Percentiles rank a stretch among this genome's conserved stretches.
These are phyloP conservation scores for Didymella segeticola DNA, from an alignment of 2,329 filamentous ascomycete species.

Conservation along the genomic window DNA sequence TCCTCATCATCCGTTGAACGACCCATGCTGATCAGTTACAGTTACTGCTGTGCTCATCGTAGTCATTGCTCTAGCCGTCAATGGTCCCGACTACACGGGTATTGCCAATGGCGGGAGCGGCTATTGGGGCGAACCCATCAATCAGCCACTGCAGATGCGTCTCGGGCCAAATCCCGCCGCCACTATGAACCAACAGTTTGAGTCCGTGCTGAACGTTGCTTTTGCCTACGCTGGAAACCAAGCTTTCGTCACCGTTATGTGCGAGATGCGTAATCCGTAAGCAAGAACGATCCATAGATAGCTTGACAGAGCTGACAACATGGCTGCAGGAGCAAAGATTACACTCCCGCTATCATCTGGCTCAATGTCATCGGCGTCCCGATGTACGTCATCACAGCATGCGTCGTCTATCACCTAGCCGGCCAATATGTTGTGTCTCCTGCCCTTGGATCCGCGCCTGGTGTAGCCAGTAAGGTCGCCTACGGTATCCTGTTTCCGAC, in stretches of 20 bases:
- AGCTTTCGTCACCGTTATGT: constrained; percentile 70
- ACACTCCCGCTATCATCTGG: constrained; percentile 12
- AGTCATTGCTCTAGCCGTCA: constrained; percentile 4
- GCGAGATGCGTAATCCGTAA: constrained; percentile 59
- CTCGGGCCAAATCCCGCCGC: constrained; percentile 8
- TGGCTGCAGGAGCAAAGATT: constrained; percentile 7
- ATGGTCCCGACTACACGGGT: constrained; percentile 7
- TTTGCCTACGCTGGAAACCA: constrained; percentile 60
- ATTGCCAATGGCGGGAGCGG: constrained; percentile 8
- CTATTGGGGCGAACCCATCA: constrained; percentile 9
- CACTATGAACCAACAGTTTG: constrained; percentile 12
- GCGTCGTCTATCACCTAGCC: constrained; percentile 69
- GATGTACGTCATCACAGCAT: constrained; percentile 66
- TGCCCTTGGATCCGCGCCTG: constrained; percentile 66
- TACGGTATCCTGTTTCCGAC: constrained; percentile 71
- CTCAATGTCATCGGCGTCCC: constrained; percentile 56
- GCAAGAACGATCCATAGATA: constrained; percentile 55
- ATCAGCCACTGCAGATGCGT: constrained; percentile 11
- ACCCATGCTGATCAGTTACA: background rate
- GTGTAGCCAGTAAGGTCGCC: constrained; percentile 64
- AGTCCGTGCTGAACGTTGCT: constrained; percentile 62
- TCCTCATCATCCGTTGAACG: constrained; percentile 17
- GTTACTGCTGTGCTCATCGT: constrained; percentile 45
- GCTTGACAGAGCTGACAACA: background rate
- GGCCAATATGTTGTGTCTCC: constrained; percentile 67